Base-by-base conservation (phyloP, 1,284 basidiomycete genomes). In the Ustilago crameri region DNA sequence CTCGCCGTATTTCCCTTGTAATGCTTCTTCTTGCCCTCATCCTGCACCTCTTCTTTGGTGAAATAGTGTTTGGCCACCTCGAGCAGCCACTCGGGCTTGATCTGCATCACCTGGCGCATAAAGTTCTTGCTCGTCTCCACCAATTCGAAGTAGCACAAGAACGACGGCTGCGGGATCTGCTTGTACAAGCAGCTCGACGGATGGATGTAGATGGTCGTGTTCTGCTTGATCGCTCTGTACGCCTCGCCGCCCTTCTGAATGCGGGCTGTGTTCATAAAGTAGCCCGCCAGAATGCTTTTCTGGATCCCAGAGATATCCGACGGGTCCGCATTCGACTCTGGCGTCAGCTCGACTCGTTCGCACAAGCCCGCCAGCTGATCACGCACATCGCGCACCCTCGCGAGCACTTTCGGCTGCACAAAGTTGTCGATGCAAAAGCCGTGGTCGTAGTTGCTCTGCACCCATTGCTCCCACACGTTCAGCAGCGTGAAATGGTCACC, bases 381-480 rank as follows among this genome's bases (percentile, higher is more conserved):
- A 26, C 87, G 83, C 74, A 99, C 95, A 84, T 99, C 96, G 45
- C 96, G 90, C 0, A 96, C 95, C 23, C 96, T 88, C 72, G 90
- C 91, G 14, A 99, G 85, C 68, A 91, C 93, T 87, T 98, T 98
- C 87, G 93, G 95, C 85, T 98, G 96, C 51, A 99, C 85, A 85
- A 95, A 99, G 81, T 98, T 94, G 82, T 97, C 72, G 47, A 75
- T 43, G 49, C 76, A 79, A 20, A 74, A 82, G 42, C 46, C 55
- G 43, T 65, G 61, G 52, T 92, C 93, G 84, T 95, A 98, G 79
- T 93, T 93, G 37, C 93, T 93, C 78, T 98, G 95, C 24, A 93
- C 93, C 95, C 95, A 99, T 82, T 98, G 94, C 82, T 97, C 93
- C 91, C 93, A 98, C 8, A 98, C 93, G 82, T 97, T 97, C 41